A percentile compares a stretch with the other conserved stretches of the same genome.
Evolutionary conservation across 805 yeast species (phyloP).

Genomic region (Millerozyma miso): DNA sequence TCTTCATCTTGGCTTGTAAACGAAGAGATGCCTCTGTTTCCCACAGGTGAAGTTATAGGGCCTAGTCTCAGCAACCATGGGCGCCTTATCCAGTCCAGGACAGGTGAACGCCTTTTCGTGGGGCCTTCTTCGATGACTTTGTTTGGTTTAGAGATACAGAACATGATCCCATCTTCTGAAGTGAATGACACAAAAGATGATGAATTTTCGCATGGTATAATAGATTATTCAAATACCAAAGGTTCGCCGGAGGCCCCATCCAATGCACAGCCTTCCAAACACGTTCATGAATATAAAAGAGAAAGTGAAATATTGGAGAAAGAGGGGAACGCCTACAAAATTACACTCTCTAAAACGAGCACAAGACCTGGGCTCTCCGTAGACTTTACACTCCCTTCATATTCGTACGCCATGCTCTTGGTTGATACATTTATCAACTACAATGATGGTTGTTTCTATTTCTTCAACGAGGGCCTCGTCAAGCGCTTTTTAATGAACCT

Average conservation of each 20-base stretch:
- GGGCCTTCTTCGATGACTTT: slow-evolving; percentile 83
- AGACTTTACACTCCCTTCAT: slow-evolving; percentile 70
- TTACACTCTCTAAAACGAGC: slow-evolving; percentile 63
- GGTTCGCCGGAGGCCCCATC: slow-evolving; percentile 1
- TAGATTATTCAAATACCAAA: background rate
- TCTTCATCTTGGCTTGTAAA: background rate
- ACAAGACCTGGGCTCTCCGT: slow-evolving; percentile 66
- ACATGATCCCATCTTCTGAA: slow-evolving; percentile 44
- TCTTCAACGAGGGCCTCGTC: slow-evolving; percentile 77
- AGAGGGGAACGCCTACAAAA: slow-evolving; percentile 73
- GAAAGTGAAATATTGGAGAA: slow-evolving; percentile 62
- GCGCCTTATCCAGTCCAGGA: slow-evolving; percentile 64
- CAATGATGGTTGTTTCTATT: slow-evolving; percentile 81
- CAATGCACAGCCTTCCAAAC: slow-evolving; percentile 6
- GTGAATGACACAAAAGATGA: slow-evolving; percentile 1
- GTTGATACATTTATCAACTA: slow-evolving; percentile 75
- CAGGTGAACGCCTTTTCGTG: slow-evolving; percentile 71
- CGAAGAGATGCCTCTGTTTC: background rate
- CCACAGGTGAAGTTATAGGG: slow-evolving; percentile 50
- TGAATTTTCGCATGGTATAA: background rate
- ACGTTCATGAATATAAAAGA: slow-evolving; percentile 14
- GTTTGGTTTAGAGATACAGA: slow-evolving; percentile 73
- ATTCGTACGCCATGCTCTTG: slow-evolving; percentile 67
- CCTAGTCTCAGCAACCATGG: slow-evolving; percentile 72
- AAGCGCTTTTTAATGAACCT: slow-evolving; percentile 61